phyloP scores from a whole-genome alignment of 2,329 filamentous ascomycete genomes.

The Escovopsis weberi region DNA sequence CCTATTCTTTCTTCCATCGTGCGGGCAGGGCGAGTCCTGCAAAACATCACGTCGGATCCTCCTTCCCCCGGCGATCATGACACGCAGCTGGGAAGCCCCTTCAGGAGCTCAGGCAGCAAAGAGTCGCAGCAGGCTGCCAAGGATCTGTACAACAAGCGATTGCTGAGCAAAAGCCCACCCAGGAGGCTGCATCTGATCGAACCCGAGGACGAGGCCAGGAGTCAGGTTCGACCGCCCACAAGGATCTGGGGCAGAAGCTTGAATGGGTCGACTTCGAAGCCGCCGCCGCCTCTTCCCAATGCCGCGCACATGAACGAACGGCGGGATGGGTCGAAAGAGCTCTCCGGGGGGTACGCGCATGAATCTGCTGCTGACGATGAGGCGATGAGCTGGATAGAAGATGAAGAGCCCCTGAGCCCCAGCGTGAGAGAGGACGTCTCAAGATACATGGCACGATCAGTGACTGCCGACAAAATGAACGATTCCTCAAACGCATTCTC shows the following conservation, averaged over 20 bases:
- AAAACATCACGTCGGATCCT: slow-evolving; percentile 43
- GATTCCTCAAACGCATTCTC: too few relatives aligned
- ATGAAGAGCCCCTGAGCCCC: slow-evolving; percentile 23
- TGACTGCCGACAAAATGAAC: not conserved
- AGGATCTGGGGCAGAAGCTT: not conserved
- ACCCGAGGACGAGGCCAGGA: slow-evolving; percentile 5
- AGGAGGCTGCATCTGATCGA: slow-evolving; percentile 8
- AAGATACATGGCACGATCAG: slow-evolving; percentile 14
- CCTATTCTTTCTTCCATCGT: slow-evolving; percentile 42
- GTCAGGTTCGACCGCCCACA: slow-evolving; percentile 6
- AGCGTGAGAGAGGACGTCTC: slow-evolving; percentile 18
- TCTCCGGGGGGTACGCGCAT: slow-evolving; percentile 19
- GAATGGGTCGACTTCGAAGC: not conserved
- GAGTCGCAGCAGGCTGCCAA: slow-evolving; percentile 17
- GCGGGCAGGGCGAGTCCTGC: slow-evolving; percentile 39
- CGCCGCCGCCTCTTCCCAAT: slow-evolving; percentile 16
- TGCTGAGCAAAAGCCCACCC: slow-evolving; percentile 17
- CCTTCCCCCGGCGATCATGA: slow-evolving; percentile 40
- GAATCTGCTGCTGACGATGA: slow-evolving; percentile 19
- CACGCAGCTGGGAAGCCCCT: slow-evolving; percentile 39
- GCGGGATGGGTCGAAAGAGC: slow-evolving; percentile 11
- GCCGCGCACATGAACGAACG: slow-evolving; percentile 4
- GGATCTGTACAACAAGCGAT: slow-evolving; percentile 13
- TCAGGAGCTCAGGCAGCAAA: slow-evolving; percentile 27
- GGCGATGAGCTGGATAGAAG: slow-evolving; percentile 29